These are phyloP conservation scores for Cytospora chrysosperma DNA, from an alignment of 2,329 filamentous ascomycete genomes.

Conservation along the genomic window DNA sequence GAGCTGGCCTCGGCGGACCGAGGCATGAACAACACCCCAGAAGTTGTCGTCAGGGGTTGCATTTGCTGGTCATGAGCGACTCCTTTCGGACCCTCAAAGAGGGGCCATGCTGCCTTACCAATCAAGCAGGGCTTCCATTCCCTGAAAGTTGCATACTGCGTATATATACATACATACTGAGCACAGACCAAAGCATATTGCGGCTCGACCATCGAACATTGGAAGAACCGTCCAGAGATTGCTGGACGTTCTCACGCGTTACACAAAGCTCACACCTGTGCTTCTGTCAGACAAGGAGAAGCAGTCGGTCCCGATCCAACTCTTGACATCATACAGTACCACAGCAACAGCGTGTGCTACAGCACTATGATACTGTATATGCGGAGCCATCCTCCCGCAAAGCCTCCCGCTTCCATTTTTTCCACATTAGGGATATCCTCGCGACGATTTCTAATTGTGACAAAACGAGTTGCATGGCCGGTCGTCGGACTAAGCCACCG, in stretches of 20 bases:
- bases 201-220: slow-evolving; percentile 6
- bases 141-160: not conserved
- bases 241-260: not conserved
- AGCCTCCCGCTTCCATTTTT: slow-evolving; percentile 1
- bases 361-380: not conserved
- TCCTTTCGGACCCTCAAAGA: not conserved
- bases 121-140: not conserved
- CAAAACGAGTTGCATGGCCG: slow-evolving; percentile 2
- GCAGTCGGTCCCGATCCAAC: slow-evolving; percentile 11
- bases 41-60: not conserved
- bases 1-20: not conserved
- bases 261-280: slow-evolving; percentile 7
- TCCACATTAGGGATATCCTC: slow-evolving; percentile 11
- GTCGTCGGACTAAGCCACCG: not conserved
- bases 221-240: not conserved
- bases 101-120: not conserved
- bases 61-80: not conserved
- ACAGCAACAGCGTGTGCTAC: not conserved
- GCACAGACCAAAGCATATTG: not conserved
- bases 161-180: no score
- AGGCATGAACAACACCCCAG: not conserved
- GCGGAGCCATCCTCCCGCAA: slow-evolving; percentile 13
- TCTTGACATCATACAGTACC: not conserved
- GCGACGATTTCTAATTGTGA: slow-evolving; percentile 14
- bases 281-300: slow-evolving; percentile 12